Conservation (phyloP, 352 stramenopile genomes). For the Phytophthora hibernalis region DNA sequence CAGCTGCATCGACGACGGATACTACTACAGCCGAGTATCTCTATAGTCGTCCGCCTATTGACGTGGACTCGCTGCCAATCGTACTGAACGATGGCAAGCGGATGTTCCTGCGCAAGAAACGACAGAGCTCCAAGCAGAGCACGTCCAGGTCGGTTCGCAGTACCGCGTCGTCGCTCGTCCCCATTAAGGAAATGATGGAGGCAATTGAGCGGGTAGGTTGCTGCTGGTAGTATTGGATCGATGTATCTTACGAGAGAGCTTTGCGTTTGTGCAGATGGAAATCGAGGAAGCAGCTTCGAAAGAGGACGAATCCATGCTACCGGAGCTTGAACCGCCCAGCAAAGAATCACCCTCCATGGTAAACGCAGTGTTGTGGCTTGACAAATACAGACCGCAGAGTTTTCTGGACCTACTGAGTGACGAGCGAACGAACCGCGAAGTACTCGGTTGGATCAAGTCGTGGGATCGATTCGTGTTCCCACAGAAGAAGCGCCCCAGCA, state of each 20-base stretch:
- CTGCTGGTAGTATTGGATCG: too few species aligned
- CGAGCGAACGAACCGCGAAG: slow-evolving; percentile 96
- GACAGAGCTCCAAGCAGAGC: slow-evolving; percentile 16
- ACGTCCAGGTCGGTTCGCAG: slow-evolving; percentile 18
- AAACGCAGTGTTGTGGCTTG: slow-evolving; percentile 91
- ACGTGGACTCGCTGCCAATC: slow-evolving; percentile 68
- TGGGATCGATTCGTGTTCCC: slow-evolving; percentile 98
- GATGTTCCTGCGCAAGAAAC: slow-evolving; percentile 75
- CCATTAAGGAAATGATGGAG: slow-evolving; percentile 68
- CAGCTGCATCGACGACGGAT: slow-evolving; percentile 38
- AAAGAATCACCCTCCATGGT: background rate
- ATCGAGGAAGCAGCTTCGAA: slow-evolving; percentile 66
- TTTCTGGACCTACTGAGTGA: slow-evolving; percentile 97
- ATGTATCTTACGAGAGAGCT: slow-evolving; percentile 1
- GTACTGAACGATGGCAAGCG: slow-evolving; percentile 59
- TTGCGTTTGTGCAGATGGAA: slow-evolving; percentile 53
- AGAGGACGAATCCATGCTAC: slow-evolving; percentile 29
- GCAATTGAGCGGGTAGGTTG: slow-evolving; percentile 53
- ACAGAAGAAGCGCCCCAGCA: slow-evolving; percentile 51
- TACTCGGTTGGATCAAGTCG: slow-evolving; percentile 94
- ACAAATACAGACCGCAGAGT: slow-evolving; percentile 96
- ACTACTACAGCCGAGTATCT: slow-evolving; percentile 51
- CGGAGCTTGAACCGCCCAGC: slow-evolving; percentile 8
- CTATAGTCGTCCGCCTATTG: slow-evolving; percentile 64
- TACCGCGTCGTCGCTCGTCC: slow-evolving; percentile 45